Evolutionary conservation across 139 green algal genomes (phyloP).

Genomic region (Gonium pectorale): DNA sequence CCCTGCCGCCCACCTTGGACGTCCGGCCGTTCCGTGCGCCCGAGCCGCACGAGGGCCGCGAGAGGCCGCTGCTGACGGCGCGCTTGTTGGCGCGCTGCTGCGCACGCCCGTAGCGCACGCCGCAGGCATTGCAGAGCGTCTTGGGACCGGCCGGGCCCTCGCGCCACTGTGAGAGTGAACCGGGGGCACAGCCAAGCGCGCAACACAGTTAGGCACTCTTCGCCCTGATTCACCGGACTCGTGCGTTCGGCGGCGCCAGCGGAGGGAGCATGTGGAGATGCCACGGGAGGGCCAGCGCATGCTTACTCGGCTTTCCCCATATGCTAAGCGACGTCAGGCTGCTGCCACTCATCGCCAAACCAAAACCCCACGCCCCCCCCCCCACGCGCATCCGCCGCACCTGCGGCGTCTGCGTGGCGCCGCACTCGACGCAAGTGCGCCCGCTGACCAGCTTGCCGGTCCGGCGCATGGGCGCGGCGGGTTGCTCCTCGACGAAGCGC

Average conservation of each 20-base stretch:
- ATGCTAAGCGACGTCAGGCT: too few relatives aligned
- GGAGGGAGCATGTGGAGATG: too few relatives aligned
- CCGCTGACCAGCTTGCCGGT: constrained; percentile 40
- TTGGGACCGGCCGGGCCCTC: constrained; percentile 67
- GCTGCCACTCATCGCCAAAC: too few relatives aligned
- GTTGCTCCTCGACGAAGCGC: constrained; percentile 17
- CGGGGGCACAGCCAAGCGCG: too few relatives aligned
- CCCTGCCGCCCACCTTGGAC: constrained; percentile 3
- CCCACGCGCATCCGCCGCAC: not conserved
- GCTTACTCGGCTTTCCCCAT: too few relatives aligned
- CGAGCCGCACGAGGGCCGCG: not conserved
- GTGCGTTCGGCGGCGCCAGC: too few relatives aligned
- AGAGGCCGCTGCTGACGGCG: not conserved
- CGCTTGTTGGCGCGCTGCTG: constrained; percentile 56
- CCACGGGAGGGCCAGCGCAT: too few relatives aligned
- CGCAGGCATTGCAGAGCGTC: constrained; percentile 70
- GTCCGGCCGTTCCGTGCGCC: constrained; percentile 1
- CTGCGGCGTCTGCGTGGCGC: constrained; percentile 63
- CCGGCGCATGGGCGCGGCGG: not conserved
- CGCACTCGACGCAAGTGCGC: constrained; percentile 62
- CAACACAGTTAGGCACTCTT: too few relatives aligned
- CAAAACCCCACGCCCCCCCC: too few relatives aligned
- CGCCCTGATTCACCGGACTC: too few relatives aligned
- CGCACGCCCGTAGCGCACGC: constrained; percentile 58
- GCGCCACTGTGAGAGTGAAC: constrained; percentile 54